Conservation (phyloP, 495 filamentous ascomycete genomes). For the Trichoderma parareesei region DNA sequence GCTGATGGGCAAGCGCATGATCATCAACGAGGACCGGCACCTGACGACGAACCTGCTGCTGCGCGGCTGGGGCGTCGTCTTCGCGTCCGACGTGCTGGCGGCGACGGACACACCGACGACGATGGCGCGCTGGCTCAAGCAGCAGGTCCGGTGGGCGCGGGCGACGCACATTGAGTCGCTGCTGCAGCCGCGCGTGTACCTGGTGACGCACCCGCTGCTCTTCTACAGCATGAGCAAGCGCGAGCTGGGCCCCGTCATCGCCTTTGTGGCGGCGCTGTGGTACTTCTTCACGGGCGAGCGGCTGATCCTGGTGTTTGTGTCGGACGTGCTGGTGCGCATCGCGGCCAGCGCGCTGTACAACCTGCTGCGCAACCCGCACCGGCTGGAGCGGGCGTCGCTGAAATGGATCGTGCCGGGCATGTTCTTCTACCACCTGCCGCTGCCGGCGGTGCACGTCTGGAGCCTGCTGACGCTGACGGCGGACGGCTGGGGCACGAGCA, state of each 20-base stretch:
- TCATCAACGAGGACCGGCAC: constrained; percentile 6
- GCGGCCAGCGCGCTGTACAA: constrained; percentile 4
- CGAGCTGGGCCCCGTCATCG: not conserved
- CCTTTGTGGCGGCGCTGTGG: not conserved
- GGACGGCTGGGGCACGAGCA: constrained; percentile 4
- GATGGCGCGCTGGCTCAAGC: constrained; percentile 1
- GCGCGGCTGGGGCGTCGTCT: constrained; percentile 1
- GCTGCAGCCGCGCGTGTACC: not conserved
- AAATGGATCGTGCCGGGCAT: constrained; percentile 7
- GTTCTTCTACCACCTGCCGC: constrained; percentile 9
- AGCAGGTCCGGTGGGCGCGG: constrained; percentile 1
- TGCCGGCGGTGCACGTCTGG: not conserved
- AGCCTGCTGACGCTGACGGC: constrained; percentile 5
- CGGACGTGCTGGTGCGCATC: not conserved
- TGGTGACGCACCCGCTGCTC: not conserved
- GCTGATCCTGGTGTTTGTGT: not conserved
- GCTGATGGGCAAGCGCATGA: constrained; percentile 1
- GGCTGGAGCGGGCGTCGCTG: not conserved
- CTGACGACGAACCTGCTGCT: not conserved
- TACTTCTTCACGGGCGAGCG: constrained; percentile 7
- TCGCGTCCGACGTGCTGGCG: not conserved
- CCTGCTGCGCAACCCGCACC: not conserved
- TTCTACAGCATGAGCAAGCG: constrained; percentile 9
- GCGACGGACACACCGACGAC: not conserved
- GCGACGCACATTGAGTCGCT: constrained; percentile 7